Conservation (phyloP, 164 flowering plant species). For the Aristolochia contorta region DNA sequence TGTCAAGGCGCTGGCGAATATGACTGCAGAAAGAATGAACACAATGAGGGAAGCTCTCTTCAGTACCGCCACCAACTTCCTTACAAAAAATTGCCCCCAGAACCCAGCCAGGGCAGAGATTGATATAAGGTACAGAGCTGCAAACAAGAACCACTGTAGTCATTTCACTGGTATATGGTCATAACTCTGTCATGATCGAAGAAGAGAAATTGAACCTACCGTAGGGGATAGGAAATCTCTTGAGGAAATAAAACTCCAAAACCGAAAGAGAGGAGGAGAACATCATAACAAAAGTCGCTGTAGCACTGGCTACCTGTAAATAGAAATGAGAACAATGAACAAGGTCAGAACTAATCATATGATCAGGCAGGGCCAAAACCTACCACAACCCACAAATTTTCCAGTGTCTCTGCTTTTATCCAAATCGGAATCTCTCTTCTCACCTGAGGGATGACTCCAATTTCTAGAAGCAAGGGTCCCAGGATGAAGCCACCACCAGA, state of each 20-base stretch:
- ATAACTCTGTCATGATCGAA: background rate
- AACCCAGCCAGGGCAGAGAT: slow-evolving; percentile 19
- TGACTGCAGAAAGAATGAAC: slow-evolving; percentile 83
- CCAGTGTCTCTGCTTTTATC: background rate
- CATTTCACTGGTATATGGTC: no score
- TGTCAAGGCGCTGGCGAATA: slow-evolving; percentile 83
- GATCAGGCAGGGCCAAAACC: background rate
- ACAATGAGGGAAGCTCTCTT: slow-evolving; percentile 76
- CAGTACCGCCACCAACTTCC: slow-evolving; percentile 54
- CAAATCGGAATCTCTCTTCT: background rate
- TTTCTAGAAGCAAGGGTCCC: slow-evolving; percentile 90
- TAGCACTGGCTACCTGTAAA: slow-evolving; percentile 83
- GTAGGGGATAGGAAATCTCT: slow-evolving; percentile 84
- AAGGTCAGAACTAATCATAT: background rate
- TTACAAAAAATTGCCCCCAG: slow-evolving; percentile 52
- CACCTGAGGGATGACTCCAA: slow-evolving; percentile 97
- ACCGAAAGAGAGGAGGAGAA: slow-evolving; percentile 96
- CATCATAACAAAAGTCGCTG: slow-evolving; percentile 99
- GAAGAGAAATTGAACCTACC: slow-evolving; percentile 31
- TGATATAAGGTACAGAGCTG: slow-evolving; percentile 17
- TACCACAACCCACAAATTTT: background rate
- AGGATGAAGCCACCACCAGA: slow-evolving; percentile 94
- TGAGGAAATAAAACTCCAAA: slow-evolving; percentile 86
- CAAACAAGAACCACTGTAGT: background rate
- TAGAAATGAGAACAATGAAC: background rate